Evolutionary conservation across 179 eudicot species (phyloP), one percentile per base, ranked within the genome.

Genomic region (Beta lomatogona): DNA sequence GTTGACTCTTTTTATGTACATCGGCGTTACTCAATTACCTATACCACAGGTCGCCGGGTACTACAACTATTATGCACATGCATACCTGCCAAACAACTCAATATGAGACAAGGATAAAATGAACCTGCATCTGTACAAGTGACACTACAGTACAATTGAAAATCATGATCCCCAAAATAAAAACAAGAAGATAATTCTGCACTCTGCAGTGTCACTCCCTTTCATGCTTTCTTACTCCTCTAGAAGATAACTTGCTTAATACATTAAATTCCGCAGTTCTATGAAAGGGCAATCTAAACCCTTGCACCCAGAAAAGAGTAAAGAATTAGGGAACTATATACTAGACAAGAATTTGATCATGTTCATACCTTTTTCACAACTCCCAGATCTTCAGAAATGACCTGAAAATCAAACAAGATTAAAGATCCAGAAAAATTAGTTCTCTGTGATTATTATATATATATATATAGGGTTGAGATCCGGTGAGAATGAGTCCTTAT

Each of bases 321-420:
- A 41, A 52, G 19, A 67, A 53, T 74, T 19, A 31, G 21, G 19
- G 19, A n/a, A 15, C 8, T n/a, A 41, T 64, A 41, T 25, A 18
- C 71, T n/a, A 65, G 52, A 68, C 31, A 16, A 12, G 21, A 77
- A 4, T 16, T 19, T 28, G 46, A 55, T 64, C 14, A 28, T 80
- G 46, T 66, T 57, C 52, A 45, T 90, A 96, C 99, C 98, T 94
- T 94, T 88, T 94, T 96, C 68, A 96, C 82, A 66, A 96, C 92
- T 84, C 94, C 99, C 77, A 96, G 82, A 88, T 96, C 98, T 83
- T 94, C 98, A 79, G 90, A 81, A 72, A 94, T 79, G 77, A 91
- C 97, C 99, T 96, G 97, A 76, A 87, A 87, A 78, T 58, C 16
- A 65, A 64, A 71, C 25, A 81, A 65, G 67, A 36, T 66, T 16